Evolutionary conservation across 164 flowering plant genomes (phyloP), one percentile per base, ranked within the genome.

Genomic region (Magnolia officinalis): DNA sequence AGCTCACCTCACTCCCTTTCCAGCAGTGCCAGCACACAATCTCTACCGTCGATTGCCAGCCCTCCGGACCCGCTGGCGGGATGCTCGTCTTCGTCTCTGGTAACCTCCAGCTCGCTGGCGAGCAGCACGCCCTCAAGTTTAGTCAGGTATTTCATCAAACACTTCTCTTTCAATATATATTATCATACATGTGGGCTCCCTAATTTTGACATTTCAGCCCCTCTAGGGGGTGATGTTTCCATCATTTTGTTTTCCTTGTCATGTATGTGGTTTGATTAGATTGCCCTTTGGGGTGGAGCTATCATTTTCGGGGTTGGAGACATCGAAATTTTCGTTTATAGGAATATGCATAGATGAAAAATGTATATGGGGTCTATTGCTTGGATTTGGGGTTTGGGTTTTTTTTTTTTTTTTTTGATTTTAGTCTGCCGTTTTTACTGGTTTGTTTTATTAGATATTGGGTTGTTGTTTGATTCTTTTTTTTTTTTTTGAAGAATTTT

Each of bases 31-130:
- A 87, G 78, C 96, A 93, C 81, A 59, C 19, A 82, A 86, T 93
- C 81, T 77, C 92, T 80, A 90, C 98, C 81, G 95, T 92, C 78
- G 98, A 92, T 81, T 90, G 90, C 81, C 95, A 92, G 85, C 98
- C 95, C 14, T 90, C 95, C 16, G 95, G 91, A 26, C 91, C 92
- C 26, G 89, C 83, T 72, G 93, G 92, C 20, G 95, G 94, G 55
- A 85, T 91, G 90, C 92, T 91, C 52, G 94, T 94, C 73, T 92
- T 94, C 78, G 96, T 92, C 83, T 83, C 87, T 63, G 96, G 98
- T 10, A 90, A 88, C 63, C 93, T 92, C 78, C 93, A 90, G 76
- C 93, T 94, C 77, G 81, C 87, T 61, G 97, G 97, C 50, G 98
- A 92, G 77, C 90, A 88, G 64, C 96, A 94, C 76, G 86, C 94